phyloP scores from a whole-genome alignment of 1,284 basidiomycete species.

The Ganoderma lucidum region DNA sequence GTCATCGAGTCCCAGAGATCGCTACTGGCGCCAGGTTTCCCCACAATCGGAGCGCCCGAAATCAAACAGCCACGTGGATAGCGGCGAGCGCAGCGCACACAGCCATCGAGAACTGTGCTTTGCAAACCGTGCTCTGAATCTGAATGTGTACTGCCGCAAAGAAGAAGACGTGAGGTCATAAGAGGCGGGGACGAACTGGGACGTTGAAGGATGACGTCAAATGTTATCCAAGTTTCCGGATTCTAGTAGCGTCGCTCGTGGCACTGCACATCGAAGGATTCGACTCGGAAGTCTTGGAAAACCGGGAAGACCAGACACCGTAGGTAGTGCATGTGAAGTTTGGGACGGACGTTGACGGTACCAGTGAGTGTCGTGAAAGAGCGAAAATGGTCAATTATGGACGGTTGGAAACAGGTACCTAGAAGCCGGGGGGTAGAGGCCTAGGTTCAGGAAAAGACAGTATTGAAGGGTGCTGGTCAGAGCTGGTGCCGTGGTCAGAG shows the following conservation, averaged over 20 bases:
- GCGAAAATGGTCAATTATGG: neutral
- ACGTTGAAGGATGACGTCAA: neutral
- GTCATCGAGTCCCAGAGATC: neutral
- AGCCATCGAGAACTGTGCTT: neutral
- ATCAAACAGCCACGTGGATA: neutral
- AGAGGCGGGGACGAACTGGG: neutral
- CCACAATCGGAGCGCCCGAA: neutral
- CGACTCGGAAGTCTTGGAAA: neutral
- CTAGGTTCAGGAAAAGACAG: neutral
- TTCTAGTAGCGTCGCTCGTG: neutral
- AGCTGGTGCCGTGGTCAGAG: too few relatives aligned
- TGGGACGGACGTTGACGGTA: neutral
- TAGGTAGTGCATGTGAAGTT: neutral
- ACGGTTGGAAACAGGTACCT: neutral
- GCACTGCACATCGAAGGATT: neutral
- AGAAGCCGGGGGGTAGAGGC: neutral
- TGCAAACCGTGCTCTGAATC: neutral
- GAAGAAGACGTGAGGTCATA: neutral
- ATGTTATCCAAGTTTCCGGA: neutral
- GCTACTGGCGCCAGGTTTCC: conserved; percentile 1
- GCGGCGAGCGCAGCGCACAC: neutral
- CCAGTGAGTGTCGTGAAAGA: neutral
- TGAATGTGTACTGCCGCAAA: neutral
- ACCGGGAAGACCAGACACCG: neutral
- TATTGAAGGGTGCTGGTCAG: too few relatives aligned